Percentiles rank a stretch among this genome's conserved stretches.
Evolutionary conservation across 768 basidiomycete species (phyloP).

Genomic region (Rhizopogon roseolus): DNA sequence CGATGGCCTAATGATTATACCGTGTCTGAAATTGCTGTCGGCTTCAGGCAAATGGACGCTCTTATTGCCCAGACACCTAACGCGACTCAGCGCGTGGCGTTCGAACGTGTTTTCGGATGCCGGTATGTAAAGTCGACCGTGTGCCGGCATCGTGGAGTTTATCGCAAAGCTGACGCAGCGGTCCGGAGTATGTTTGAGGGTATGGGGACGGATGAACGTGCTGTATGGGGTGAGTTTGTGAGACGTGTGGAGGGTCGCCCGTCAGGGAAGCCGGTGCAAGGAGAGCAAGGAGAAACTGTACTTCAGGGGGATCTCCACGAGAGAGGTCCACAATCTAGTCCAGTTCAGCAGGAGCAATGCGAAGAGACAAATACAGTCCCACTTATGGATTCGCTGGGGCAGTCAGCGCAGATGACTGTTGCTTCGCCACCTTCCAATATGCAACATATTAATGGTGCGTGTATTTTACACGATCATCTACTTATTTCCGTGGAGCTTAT

Average conservation of each 20-base stretch:
- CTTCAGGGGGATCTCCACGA: slow-evolving; percentile 13
- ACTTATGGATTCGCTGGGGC: slow-evolving; percentile 8
- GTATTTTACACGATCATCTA: no score
- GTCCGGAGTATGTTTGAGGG: slow-evolving; percentile 49
- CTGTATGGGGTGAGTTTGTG: slow-evolving; percentile 69
- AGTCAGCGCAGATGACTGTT: background rate
- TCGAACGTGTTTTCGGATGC: slow-evolving; percentile 66
- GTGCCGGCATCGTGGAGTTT: slow-evolving; percentile 65
- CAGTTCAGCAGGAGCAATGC: slow-evolving; percentile 13
- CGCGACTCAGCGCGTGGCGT: slow-evolving; percentile 61
- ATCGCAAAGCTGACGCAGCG: slow-evolving; percentile 48
- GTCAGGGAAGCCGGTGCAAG: slow-evolving; percentile 16
- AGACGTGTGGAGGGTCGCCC: slow-evolving; percentile 52
- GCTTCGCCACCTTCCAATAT: background rate
- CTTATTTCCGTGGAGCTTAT: background rate
- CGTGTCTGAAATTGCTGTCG: slow-evolving; percentile 57
- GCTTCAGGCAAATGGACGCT: slow-evolving; percentile 50
- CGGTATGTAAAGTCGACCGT: slow-evolving; percentile 73
- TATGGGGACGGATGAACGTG: slow-evolving; percentile 50
- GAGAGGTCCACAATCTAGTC: background rate
- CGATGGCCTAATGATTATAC: slow-evolving; percentile 78
- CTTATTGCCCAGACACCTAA: slow-evolving; percentile 29
- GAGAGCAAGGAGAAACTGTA: slow-evolving; percentile 14
- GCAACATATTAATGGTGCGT: slow-evolving; percentile 11
- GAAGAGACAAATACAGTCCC: slow-evolving; percentile 7